Conservation (phyloP, 2,329 filamentous ascomycete species). For the Fusarium sp. region DNA sequence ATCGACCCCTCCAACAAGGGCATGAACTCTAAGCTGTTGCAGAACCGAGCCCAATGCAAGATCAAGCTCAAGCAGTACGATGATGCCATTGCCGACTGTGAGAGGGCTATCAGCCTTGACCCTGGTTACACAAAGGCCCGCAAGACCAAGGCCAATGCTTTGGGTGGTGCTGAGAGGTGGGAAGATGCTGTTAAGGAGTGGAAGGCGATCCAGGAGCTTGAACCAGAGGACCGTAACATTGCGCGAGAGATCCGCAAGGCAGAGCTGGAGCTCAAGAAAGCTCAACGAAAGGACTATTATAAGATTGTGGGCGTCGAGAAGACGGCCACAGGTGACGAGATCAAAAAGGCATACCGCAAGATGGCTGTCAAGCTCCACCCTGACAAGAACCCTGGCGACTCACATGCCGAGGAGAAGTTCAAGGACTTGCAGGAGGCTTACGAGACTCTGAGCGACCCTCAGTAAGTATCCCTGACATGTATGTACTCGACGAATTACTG, state of each 20-base stretch:
- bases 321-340: constrained; percentile 83
- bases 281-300: constrained; percentile 97
- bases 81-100: constrained; percentile 86
- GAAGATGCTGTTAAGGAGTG: constrained; percentile 90
- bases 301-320: constrained; percentile 94
- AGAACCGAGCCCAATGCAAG: constrained; percentile 90
- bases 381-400: constrained; percentile 95
- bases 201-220: constrained; percentile 86
- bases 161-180: constrained; percentile 89
- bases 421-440: constrained; percentile 99
- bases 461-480: constrained; percentile 70
- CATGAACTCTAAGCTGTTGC: constrained; percentile 93
- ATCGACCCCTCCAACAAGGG: constrained; percentile 91
- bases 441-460: constrained; percentile 92
- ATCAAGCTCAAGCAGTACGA: constrained; percentile 87
- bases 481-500: constrained; percentile 47
- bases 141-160: constrained; percentile 92
- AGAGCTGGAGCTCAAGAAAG: constrained; percentile 97
- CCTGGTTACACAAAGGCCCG: constrained; percentile 89
- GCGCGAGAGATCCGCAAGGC: constrained; percentile 88
- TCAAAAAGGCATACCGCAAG: constrained; percentile 98
- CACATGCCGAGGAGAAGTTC: constrained; percentile 88
- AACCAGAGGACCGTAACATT: constrained; percentile 84
- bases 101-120: constrained; percentile 85
- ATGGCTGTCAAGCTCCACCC: constrained; percentile 94